Base-by-base conservation (phyloP, 768 basidiomycete species). In the Lentinula boryana region DNA sequence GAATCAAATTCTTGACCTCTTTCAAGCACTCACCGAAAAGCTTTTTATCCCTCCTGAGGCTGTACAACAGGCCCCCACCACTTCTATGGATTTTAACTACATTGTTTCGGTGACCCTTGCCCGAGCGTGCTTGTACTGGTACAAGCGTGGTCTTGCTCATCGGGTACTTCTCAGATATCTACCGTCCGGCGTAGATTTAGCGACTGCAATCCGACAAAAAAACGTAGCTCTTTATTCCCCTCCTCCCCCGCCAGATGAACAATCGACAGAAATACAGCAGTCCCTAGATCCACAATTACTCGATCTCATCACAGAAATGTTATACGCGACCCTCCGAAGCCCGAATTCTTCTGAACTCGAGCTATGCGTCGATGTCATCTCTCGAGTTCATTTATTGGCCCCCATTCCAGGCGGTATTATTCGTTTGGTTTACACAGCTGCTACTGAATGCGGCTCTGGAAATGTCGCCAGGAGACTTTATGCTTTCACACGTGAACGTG, bases 101-200 rank as follows among this genome's bases (percentile, higher is more conserved):
- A 80, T 87, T 56, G 71, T 88, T 23, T 72, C 75, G 23, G 74
- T 79, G 27, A 76, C 81, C 12, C 67, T 87, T 36, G 74, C 82
- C 9, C 78, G 78, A 49, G 75, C 86, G 6, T 80, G 82, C 63
- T 65, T 84, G 41, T 74, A 80, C 63, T 86, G 83, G 81, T 73
- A 78, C 44, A 86, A 82, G 83, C 71, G 74, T 53, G 58, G 66
- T 31, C 72, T 77, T 41, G 83, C 82, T 1, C 67, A 75, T 12
- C 65, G 60, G 7, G 69, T 85, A 33, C 67, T 85, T 48, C 67
- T 66, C 12, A 62, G 66, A 31, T 60, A 74, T 5, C 64, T 78
- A n/a, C 41, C 62, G 15, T 56, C 59, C 5, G 35, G 60, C 4
- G 51, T 27, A 32, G 43, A 52, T 5, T 9, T 58, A 32, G 15